Evolutionary conservation across 352 stramenopile species (phyloP).

Genomic region (Phytophthora syringae): DNA sequence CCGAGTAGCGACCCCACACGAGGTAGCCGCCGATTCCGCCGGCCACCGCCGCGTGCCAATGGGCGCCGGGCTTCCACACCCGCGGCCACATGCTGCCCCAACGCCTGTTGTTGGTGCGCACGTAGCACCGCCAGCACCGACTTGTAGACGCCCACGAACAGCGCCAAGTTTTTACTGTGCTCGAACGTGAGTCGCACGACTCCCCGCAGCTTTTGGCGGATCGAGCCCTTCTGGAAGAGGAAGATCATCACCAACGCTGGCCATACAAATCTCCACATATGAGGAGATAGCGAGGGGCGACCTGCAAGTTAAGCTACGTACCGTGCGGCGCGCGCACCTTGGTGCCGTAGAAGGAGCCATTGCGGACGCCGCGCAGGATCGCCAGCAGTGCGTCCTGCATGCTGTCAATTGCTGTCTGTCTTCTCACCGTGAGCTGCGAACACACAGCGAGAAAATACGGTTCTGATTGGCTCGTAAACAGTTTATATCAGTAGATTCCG

Average conservation of each 20-base stretch:
- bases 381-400: conserved; percentile 69
- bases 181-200: conserved; percentile 86
- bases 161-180: conserved; percentile 87
- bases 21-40: conserved; percentile 82
- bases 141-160: conserved; percentile 92
- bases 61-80: conserved; percentile 65
- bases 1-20: conserved; percentile 85
- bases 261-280: conserved; percentile 3
- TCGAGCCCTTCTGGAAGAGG: conserved; percentile 83
- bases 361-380: conserved; percentile 82
- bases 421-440: conserved; percentile 13
- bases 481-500: conserved; percentile 18
- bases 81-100: conserved; percentile 37
- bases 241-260: conserved; percentile 92
- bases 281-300: not conserved
- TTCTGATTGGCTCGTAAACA: conserved; percentile 22
- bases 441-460: not conserved
- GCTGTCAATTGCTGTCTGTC: not conserved
- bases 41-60: conserved; percentile 83
- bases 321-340: conserved; percentile 89
- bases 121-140: conserved; percentile 67
- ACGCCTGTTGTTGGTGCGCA: conserved; percentile 56
- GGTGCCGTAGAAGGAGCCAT: conserved; percentile 90
- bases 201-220: conserved; percentile 75
- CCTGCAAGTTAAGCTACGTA: conserved; percentile 29